Base-by-base conservation (phyloP, 495 filamentous ascomycete species). In the Aspergillus campestris region DNA sequence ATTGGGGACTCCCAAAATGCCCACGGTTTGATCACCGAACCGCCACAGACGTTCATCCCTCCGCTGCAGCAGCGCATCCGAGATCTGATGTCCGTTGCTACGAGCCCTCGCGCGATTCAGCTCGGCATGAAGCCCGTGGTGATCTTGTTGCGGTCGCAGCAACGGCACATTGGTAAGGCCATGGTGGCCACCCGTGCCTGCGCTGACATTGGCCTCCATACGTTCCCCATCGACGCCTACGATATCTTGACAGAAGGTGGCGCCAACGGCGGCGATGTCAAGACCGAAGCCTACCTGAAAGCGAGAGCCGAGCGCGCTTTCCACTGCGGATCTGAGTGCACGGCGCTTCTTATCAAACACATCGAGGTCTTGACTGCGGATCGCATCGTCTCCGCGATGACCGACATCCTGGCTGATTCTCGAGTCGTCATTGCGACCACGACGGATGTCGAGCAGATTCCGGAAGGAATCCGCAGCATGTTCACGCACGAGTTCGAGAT, bases 401-500 rank as follows among this genome's bases (percentile, higher is more conserved):
- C 84, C 48, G 86, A 94, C 45, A 78, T 94, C 12, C 64, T 92
- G 11, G 65, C 72, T 7, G 80, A 83, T 14, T 76, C 79, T 30
- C 71, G 91, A 40, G 86, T 95, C 8, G 63, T 98, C 29, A 79
- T 97, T 49, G 92, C 89, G 8, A 98, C 92, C 3, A 95, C 91
- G 1, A 94, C 87, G 3, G 89, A 96, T 56, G 81, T 96, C 6
- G 94, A 95, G 49, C 90, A 96, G 54, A 77, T 98, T 6, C 84
- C 89, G 0, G 90, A 96, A 48, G 87, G 84, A 5, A 81, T 96
- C 13, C 78, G 92, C 32, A 86, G 86, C 14, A 73, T 97, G 11
- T 96, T 98, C 63, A 95, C 87, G 0, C 94, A 98, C 47, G 92
- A 98, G 63, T 78, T 98, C 39, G 94, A 97, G 62, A 84, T 97